Evolutionary conservation across 768 basidiomycete species (phyloP), one percentile per base, ranked within the genome.

Genomic region (Exsudoporus frostii): DNA sequence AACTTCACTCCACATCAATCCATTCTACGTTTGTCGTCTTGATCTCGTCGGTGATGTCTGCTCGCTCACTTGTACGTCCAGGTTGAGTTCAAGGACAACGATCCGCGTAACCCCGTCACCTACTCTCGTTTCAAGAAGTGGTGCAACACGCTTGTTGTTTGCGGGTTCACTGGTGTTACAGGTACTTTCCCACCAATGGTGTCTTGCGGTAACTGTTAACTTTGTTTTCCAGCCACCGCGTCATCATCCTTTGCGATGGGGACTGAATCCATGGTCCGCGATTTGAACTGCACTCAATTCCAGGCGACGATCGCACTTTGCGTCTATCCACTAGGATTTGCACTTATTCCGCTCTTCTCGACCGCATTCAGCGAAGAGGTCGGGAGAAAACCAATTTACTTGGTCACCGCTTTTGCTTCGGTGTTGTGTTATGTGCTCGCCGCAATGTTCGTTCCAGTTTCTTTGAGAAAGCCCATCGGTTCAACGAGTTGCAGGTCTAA

Each of bases 351-450:
- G 5, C 77, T 88, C 4, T 72, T 87, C 25, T 78, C 85, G 1
- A 80, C 85, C 2, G 78, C 86, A 0, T 79, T 87, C 63, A 85
- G 84, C 62, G 86, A 87, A 64, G 86, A 87, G 56, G 80, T 86
- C 55, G 85, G 86, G 19, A 70, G 86, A 50, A 75, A 74, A 38
- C 84, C 85, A 0, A 62, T 87, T 4, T 86, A 85, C 57, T 61
- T 83, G 17, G 68, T 70, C 44, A 81, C 80, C 1, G 72, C 71
- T 17, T 59, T 79, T 44, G 76, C 78, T 7, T 83, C 61, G 11
- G 55, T 63, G 13, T 79, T 61, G 58, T 80, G 34, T 48, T 76
- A 79, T 61, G 58, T 79, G 38, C 73, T 64, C 41, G 62, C 58
- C 37, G 64, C 68, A 5, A 55, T 62, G 67, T 68, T 32, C 13